Percentiles rank a stretch among this genome's conserved stretches.
These are phyloP conservation scores for Botryotinia convoluta DNA, from an alignment of 2,329 filamentous ascomycete genomes.

Conservation along the genomic window DNA sequence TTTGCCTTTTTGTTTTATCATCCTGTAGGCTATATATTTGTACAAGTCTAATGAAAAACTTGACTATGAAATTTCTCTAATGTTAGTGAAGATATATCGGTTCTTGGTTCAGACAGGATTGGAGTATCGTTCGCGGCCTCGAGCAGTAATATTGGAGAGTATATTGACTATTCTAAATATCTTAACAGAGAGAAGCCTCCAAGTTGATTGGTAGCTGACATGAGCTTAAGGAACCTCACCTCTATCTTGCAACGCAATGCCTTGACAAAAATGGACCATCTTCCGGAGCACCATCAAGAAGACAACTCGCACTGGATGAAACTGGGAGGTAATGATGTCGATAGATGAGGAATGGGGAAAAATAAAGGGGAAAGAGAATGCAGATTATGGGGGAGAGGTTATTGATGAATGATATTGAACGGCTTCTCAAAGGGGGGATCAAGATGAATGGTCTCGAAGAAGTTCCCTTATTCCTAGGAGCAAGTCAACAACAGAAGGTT, in stretches of 20 bases:
- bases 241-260: neutral
- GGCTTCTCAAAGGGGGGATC: neutral
- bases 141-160: neutral
- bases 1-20: neutral
- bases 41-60: neutral
- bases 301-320: neutral
- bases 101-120: neutral
- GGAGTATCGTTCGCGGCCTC: neutral
- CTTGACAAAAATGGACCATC: accelerated
- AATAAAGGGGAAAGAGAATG: neutral
- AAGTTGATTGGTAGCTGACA: neutral
- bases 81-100: neutral
- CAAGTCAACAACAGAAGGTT: neutral
- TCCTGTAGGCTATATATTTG: too few relatives aligned
- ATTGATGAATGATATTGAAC: neutral
- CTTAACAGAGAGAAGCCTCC: neutral
- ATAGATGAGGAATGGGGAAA: neutral
- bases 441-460: neutral
- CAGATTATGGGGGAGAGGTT: neutral
- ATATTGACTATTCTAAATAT: neutral
- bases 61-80: neutral
- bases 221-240: neutral
- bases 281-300: neutral
- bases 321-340: neutral
- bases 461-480: neutral